phyloP scores from a whole-genome alignment of 306 rosid genomes.

The Inga leiocalycina region DNA sequence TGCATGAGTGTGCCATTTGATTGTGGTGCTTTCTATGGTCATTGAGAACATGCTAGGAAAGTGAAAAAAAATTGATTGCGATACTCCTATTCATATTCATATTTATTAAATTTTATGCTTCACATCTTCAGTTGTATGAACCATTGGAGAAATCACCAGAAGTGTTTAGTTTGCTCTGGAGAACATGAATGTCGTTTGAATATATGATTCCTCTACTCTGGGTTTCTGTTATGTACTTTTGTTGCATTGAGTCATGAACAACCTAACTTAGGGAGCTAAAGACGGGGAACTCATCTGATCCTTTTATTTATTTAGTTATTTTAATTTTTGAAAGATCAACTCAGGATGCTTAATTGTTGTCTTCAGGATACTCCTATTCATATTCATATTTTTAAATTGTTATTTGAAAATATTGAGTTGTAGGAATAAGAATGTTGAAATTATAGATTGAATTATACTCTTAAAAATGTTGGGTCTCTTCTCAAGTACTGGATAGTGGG shows the following conservation, averaged over 20 bases:
- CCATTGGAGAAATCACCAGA: neutral
- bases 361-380: neutral
- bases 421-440: too few relatives aligned
- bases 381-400: too few relatives aligned
- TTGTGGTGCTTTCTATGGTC: constrained; percentile 1
- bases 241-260: neutral
- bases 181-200: neutral
- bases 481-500: too few relatives aligned
- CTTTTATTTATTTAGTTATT: neutral
- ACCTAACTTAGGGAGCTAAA: neutral
- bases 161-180: neutral
- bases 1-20: neutral
- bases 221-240: too few relatives aligned
- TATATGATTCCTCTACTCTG: neutral
- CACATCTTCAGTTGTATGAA: neutral
- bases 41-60: neutral
- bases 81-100: neutral
- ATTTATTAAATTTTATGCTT: neutral
- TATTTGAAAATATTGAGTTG: too few relatives aligned
- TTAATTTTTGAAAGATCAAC: neutral
- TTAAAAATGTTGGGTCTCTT: too few relatives aligned
- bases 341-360: neutral
- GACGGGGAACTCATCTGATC: neutral
- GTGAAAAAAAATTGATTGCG: neutral
- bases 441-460: too few relatives aligned